These are phyloP conservation scores for Phoenix dactylifera DNA, from an alignment of 176 grass and related monocot genomes.

Conservation along the genomic window DNA sequence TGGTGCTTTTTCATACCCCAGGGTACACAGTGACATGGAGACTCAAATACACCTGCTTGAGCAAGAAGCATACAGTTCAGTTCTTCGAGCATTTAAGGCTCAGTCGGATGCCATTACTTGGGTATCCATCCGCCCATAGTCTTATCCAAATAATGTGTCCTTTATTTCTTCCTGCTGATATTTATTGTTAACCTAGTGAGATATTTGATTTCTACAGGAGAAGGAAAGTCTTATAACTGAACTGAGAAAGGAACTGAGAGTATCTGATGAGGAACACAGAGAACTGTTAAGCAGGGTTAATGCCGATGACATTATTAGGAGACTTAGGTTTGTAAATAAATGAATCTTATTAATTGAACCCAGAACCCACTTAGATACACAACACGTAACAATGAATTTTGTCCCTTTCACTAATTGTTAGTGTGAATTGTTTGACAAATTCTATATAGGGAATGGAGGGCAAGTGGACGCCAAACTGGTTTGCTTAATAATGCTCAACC, in stretches of 20 bases:
- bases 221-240: constrained; percentile 94
- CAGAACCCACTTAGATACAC: too few relatives aligned
- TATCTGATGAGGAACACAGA: constrained; percentile 81
- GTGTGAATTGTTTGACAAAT: too few relatives aligned
- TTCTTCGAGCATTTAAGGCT: constrained; percentile 97
- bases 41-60: constrained; percentile 83
- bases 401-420: background rate
- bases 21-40: constrained; percentile 64
- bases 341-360: too few relatives aligned
- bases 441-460: constrained; percentile 37
- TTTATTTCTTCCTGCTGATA: too few relatives aligned
- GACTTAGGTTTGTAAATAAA: constrained; percentile 51
- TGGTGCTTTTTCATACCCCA: constrained; percentile 44
- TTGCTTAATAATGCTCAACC: constrained; percentile 53
- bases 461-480: constrained; percentile 39
- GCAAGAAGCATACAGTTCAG: constrained; percentile 86
- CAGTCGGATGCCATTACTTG: constrained; percentile 94
- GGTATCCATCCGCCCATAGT: constrained; percentile 35
- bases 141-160: background rate
- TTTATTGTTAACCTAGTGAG: too few relatives aligned
- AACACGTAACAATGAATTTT: background rate
- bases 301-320: constrained; percentile 73
- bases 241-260: constrained; percentile 91
- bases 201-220: constrained; percentile 50
- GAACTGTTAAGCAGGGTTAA: constrained; percentile 81